Base-by-base conservation (phyloP, 1,139 yeast genomes). In the Yamadazyma aaseri region DNA sequence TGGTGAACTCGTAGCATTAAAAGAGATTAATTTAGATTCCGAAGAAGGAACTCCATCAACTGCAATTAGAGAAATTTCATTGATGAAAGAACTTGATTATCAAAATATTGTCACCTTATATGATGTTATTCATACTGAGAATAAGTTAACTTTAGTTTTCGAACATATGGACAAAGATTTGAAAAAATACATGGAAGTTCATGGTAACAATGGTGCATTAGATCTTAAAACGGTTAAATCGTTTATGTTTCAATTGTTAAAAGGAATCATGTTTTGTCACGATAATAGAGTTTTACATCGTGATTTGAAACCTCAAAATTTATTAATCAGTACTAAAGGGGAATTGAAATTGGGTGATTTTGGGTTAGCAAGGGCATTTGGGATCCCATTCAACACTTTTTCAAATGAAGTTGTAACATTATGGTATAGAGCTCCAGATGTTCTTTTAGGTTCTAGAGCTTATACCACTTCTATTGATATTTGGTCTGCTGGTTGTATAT, bases 401-500 rank as follows among this genome's bases (percentile, higher is more conserved):
- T 86, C 97, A 18, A 89, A 92, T 58, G 98, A 92, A 58, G 99
- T 92, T 26, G 99, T 92, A 25, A 92, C 99, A 1, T 67, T 92
- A 44, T 92, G 99, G 99, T 92, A 92, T 63, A 76, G 99, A 44
- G 97, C 99, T 0, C 98, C 98, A 0, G 99, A 92, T 57, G 98
- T 92, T 26, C 67, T 92, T 36, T 76, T 92, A 60, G 99, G 99
- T 0, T 86, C 96, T 1, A 76, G 97, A 47, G 89, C 95, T 32
- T 92, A 92, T 60, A 85, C 96, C 20, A 92, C 98, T 0, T 86
- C 96, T 1, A 92, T 92, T 44, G 99, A 92, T 60, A 89, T 92
- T 63, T 92, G 99, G 99, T 87, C 97, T 18, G 95, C 96, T 15
- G 99, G 99, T 9, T 92, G 98, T 62, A 92, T 92, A 36, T 73